Conservation (phyloP, 2,329 filamentous ascomycete genomes). For the Epichloe sp. region DNA sequence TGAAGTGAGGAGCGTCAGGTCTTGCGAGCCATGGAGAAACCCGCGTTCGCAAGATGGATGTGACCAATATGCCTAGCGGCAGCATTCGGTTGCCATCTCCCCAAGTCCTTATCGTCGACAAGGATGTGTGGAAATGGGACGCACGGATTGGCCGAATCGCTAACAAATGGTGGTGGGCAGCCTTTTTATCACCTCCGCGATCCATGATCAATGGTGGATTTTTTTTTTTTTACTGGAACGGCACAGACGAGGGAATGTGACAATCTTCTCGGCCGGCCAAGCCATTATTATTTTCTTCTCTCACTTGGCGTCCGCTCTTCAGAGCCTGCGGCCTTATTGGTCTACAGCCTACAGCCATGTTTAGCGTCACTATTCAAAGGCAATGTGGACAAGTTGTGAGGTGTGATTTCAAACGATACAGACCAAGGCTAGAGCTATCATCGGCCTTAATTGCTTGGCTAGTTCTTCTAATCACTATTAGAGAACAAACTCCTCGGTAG, state of each 20-base stretch:
- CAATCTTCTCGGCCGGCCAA: slow-evolving; percentile 5
- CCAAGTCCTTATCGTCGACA: slow-evolving; percentile 6
- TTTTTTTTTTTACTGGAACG: not conserved
- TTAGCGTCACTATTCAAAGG: not conserved
- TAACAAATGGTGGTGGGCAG: not conserved
- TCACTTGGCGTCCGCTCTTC: not conserved
- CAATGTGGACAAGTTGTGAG: not conserved
- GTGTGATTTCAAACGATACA: not conserved
- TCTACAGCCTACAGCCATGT: not conserved
- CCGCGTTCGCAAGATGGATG: not conserved
- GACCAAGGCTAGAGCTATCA: not conserved
- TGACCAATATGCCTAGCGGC: slow-evolving; percentile 4
- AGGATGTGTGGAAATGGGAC: slow-evolving; percentile 1
- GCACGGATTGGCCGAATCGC: not conserved
- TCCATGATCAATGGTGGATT: not conserved
- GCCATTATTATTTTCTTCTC: not conserved
- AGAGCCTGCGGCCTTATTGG: not conserved
- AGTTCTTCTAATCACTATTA: not conserved
- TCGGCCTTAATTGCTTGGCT: not conserved
- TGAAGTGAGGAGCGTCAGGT: not conserved
- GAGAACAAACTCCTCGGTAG: not conserved
- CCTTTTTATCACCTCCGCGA: not conserved
- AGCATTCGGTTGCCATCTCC: slow-evolving; percentile 5
- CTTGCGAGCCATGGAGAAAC: slow-evolving; percentile 1
- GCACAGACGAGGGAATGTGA: not conserved